A percentile compares a stretch with the other conserved stretches of the same genome.
phyloP scores from a whole-genome alignment of 306 rosid genomes.

The Quercus glauca region DNA sequence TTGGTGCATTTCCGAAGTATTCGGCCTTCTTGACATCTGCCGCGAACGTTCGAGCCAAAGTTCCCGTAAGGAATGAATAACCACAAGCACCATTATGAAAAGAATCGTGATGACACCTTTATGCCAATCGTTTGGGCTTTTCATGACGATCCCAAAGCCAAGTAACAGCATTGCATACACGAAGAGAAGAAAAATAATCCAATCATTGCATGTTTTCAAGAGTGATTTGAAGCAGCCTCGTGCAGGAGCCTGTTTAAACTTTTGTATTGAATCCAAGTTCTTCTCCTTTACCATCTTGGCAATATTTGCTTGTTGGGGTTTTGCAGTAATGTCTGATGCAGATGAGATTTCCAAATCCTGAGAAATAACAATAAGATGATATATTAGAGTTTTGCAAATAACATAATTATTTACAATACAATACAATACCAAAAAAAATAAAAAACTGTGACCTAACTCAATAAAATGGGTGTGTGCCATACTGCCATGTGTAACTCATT shows the following conservation, averaged over 20 bases:
- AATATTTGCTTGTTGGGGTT: neutral
- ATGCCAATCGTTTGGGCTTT: slow-evolving; percentile 6
- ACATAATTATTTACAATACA: too few species aligned
- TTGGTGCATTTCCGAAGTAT: too few species aligned
- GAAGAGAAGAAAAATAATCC: slow-evolving; percentile 1
- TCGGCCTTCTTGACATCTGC: neutral
- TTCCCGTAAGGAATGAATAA: slow-evolving; percentile 1
- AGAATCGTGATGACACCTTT: neutral
- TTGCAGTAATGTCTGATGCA: too few species aligned
- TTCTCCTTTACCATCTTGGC: neutral
- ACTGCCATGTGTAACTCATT: too few species aligned
- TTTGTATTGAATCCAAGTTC: neutral
- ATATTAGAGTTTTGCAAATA: too few species aligned
- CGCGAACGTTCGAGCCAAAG: neutral
- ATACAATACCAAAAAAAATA: too few species aligned
- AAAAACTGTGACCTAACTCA: too few species aligned
- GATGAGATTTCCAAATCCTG: too few species aligned
- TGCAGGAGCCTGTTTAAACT: neutral
- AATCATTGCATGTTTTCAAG: neutral
- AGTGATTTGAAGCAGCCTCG: slow-evolving; percentile 7
- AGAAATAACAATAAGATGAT: too few species aligned
- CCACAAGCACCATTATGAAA: neutral
- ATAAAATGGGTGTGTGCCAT: too few species aligned
- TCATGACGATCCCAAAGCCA: slow-evolving; percentile 8
- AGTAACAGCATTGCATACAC: neutral